Conservation (phyloP, 192 early-diverging fungal genomes). For the Glomus cerebriforme region DNA sequence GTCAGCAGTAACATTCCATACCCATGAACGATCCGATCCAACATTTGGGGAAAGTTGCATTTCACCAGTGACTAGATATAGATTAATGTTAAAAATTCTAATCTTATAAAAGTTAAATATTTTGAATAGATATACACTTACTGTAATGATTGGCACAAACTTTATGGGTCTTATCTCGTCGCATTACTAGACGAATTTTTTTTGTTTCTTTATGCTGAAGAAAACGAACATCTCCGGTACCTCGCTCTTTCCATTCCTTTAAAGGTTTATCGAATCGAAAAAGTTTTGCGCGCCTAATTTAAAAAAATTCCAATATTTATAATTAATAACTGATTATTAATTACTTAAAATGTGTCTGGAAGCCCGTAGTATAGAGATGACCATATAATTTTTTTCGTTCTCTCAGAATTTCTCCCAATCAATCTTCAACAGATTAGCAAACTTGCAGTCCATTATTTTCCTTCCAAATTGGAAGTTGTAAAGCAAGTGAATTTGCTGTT, state of each 20-base stretch:
- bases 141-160: slow-evolving; percentile 98
- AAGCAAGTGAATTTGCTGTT: slow-evolving; percentile 26
- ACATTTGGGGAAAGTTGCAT: slow-evolving; percentile 94
- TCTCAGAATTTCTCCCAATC: slow-evolving; percentile 19
- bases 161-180: slow-evolving; percentile 97
- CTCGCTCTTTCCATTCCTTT: slow-evolving; percentile 99
- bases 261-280: slow-evolving; percentile 92
- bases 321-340: slow-evolving; percentile 13
- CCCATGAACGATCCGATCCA: slow-evolving; percentile 99
- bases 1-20: slow-evolving; percentile 90
- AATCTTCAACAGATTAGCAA: slow-evolving; percentile 33
- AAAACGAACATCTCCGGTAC: slow-evolving; percentile 96
- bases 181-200: slow-evolving; percentile 97
- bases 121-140: slow-evolving; percentile 34
- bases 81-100: neutral
- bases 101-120: neutral
- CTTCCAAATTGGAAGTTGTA: neutral
- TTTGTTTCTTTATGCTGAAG: slow-evolving; percentile 87
- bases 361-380: slow-evolving; percentile 15
- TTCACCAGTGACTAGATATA: slow-evolving; percentile 65
- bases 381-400: neutral
- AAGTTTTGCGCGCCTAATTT: slow-evolving; percentile 87
- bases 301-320: neutral
- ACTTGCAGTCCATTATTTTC: slow-evolving; percentile 10
- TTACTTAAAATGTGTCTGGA: slow-evolving; percentile 27